Base-by-base conservation (phyloP, 2,329 filamentous ascomycete genomes). In the Arachnopeziza araneosa region DNA sequence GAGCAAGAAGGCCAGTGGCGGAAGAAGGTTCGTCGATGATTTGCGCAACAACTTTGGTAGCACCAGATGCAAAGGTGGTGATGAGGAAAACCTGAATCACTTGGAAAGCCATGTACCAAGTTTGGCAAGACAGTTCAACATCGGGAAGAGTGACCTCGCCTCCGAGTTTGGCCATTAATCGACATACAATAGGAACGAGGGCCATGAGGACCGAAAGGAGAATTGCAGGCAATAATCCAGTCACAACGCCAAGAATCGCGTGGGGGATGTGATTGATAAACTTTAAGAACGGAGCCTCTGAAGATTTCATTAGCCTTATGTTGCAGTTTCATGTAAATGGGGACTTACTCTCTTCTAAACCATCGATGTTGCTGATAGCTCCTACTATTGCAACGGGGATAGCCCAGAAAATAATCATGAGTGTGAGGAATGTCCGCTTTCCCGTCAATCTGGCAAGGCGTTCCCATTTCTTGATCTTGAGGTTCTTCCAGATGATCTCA, bases 51-150 rank as follows among this genome's bases (percentile, higher is more conserved):
- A 90, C 86, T 5, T 87, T 83, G 1, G 91, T 84, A 10, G 93
- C 93, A 1, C 92, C 88, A 17, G 91, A 93, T 1, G 90, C 83
- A 50, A 98, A 69, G 0, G 93, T 96, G 0, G 90, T 88, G 54
- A 98, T 84, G 59, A 98, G 77, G 77, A 98, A 98, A 48, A 96
- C 90, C 73, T 98, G 93, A 36, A 96, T 81, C 50, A 97, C 85
- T 74, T 95, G 90, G 77, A 96, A 96, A 48, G 83, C 85, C 71
- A 96, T 98, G 79, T 96, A 98, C 70, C 86, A 90, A 69, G 91
- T 93, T 71, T 98, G 91, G 0, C 90, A 91, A 58, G 90, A 91
- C 9, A 97, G 79, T 73, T 99, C 95, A 19, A 96, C 86, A 10
- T 87, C 82, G 1, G 91, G 87, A 6, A 84, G 75, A 1, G 91